These are phyloP conservation scores for Pseudevernia furfuracea DNA, from an alignment of 495 filamentous ascomycete species.

Conservation along the genomic window DNA sequence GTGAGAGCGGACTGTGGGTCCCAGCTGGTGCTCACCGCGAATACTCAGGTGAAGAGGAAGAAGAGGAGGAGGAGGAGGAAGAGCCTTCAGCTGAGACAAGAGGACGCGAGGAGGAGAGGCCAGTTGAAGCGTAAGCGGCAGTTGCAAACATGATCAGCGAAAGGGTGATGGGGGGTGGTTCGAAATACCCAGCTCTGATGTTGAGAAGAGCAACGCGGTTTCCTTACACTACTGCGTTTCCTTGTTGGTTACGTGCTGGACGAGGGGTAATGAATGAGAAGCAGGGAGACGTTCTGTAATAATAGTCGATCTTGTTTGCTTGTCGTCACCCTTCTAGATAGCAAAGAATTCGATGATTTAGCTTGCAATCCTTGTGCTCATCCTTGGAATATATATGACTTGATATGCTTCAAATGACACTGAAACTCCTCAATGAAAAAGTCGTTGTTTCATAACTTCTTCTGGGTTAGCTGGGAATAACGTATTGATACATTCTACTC, in stretches of 20 bases:
- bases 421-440: neutral
- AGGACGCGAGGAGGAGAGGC: slow-evolving; percentile 55
- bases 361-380: neutral
- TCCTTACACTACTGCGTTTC: slow-evolving; percentile 3
- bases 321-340: slow-evolving; percentile 4
- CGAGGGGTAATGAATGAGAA: slow-evolving; percentile 5
- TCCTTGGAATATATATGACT: neutral
- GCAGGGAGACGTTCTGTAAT: slow-evolving; percentile 12
- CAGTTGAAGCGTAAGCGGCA: slow-evolving; percentile 21
- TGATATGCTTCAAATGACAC: neutral
- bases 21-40: slow-evolving; percentile 68
- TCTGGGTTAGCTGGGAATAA: too few species aligned
- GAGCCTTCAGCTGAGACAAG: slow-evolving; percentile 48
- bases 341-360: slow-evolving; percentile 5
- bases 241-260: slow-evolving; percentile 10
- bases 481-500: neutral
- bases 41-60: slow-evolving; percentile 55
- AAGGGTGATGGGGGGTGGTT: slow-evolving; percentile 2
- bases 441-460: neutral
- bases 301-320: slow-evolving; percentile 12
- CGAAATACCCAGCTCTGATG: slow-evolving; percentile 23
- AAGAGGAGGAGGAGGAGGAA: slow-evolving; percentile 47
- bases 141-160: neutral
- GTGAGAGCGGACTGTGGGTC: slow-evolving; percentile 76
- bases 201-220: slow-evolving; percentile 15